These are phyloP conservation scores for Hypericum androsaemum DNA, from an alignment of 345 rosid species.

Conservation along the genomic window DNA sequence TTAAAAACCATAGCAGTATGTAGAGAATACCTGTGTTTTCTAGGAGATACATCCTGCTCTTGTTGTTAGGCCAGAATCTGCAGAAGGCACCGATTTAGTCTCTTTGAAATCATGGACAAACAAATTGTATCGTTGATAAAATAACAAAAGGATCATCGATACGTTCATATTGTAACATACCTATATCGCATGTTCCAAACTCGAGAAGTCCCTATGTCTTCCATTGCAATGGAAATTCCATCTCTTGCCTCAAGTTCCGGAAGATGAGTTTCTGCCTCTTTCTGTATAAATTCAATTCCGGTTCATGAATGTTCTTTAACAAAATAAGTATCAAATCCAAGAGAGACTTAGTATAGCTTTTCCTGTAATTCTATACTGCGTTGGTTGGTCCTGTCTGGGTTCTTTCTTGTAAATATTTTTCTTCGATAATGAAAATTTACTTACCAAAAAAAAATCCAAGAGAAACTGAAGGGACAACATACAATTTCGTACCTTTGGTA, in stretches of 20 bases:
- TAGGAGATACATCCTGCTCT: constrained; percentile 99
- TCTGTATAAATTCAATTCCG: constrained; percentile 25
- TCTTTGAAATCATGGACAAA: neutral
- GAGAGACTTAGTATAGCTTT: no score
- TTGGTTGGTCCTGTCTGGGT: no score
- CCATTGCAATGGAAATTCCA: constrained; percentile 92
- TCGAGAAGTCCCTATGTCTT: constrained; percentile 94
- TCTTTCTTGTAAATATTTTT: no score
- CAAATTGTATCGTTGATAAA: neutral
- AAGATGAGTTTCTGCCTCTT: constrained; percentile 94
- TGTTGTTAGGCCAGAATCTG: constrained; percentile 99
- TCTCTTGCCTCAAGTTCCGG: constrained; percentile 96
- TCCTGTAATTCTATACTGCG: no score
- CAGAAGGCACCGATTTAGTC: constrained; percentile 19
- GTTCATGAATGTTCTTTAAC: no score
- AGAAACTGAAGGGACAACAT: neutral
- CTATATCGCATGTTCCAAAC: constrained; percentile 99
- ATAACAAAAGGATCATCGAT: neutral
- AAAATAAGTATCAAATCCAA: no score
- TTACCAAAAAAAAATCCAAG: neutral
- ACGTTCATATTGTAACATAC: constrained; percentile 20
- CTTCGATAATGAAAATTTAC: no score
- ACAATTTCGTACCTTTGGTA: constrained; percentile 52
- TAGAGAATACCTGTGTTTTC: constrained; percentile 71
- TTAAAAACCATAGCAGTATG: neutral